phyloP scores from a whole-genome alignment of 345 rosid species.

The Eucalyptus marginata region DNA sequence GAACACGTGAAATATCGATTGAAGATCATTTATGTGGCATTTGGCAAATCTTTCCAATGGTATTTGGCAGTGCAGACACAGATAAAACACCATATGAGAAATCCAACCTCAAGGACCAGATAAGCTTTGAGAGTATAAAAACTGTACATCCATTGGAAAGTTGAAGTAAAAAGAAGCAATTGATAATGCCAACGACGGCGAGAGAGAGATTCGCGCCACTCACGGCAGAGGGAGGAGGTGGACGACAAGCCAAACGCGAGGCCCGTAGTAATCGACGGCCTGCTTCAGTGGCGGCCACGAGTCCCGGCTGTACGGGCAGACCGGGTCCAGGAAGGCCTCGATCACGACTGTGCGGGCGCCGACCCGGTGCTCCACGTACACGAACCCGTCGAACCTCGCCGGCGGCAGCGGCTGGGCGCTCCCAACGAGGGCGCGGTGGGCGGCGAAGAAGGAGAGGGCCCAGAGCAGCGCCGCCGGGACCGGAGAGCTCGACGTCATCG shows the following conservation, averaged over 20 bases:
- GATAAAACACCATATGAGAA: background rate
- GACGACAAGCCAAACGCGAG: conserved; percentile 40
- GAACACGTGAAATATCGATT: background rate
- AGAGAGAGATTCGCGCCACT: conserved; percentile 1
- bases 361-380: conserved; percentile 12
- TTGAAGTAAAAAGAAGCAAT: background rate
- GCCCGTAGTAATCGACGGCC: conserved; percentile 42
- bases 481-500: background rate
- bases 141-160: background rate
- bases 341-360: conserved; percentile 32
- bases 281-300: conserved; percentile 76
- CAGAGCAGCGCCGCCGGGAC: background rate
- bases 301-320: conserved; percentile 76
- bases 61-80: background rate
- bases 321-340: conserved; percentile 81
- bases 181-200: background rate
- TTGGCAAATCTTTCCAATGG: background rate
- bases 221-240: conserved; percentile 90
- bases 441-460: background rate
- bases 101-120: background rate
- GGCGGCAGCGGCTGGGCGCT: conserved; percentile 53
- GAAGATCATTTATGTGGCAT: background rate
- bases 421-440: background rate
- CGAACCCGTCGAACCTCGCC: conserved; percentile 13
- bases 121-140: background rate